Conservation (phyloP, 352 stramenopile species). For the Pythium brachiatum region DNA sequence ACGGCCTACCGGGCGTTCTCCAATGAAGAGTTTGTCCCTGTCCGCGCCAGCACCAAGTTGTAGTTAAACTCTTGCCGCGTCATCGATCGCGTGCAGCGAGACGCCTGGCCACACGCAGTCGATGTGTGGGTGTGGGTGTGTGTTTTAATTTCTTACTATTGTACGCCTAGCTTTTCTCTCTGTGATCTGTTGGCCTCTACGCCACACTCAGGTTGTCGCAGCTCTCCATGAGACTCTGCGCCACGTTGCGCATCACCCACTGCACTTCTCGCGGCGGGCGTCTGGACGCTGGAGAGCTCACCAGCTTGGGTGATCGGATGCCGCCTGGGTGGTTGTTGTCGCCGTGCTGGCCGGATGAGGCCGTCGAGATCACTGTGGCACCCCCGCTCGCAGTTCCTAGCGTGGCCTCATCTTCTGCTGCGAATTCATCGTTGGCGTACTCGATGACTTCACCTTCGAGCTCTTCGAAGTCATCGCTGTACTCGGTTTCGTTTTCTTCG, state of each 20-base stretch:
- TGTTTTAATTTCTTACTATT: conserved; percentile 16
- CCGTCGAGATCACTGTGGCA: neutral
- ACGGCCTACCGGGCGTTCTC: conserved; percentile 20
- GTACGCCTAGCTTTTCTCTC: conserved; percentile 1
- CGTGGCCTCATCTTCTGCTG: conserved; percentile 32
- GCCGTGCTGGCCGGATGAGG: neutral
- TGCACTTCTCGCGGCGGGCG: conserved; percentile 50
- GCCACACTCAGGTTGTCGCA: conserved; percentile 50
- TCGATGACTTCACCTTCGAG: conserved; percentile 75
- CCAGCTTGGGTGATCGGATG: conserved; percentile 18
- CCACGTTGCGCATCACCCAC: conserved; percentile 75
- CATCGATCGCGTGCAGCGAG: neutral
- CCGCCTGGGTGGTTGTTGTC: neutral
- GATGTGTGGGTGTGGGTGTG: neutral
- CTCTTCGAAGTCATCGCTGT: conserved; percentile 85
- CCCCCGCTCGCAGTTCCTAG: neutral
- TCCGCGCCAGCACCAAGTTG: neutral
- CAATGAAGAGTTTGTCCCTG: conserved; percentile 15
- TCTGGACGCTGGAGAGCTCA: conserved; percentile 16
- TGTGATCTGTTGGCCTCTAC: conserved; percentile 76
- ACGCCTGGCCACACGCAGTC: neutral
- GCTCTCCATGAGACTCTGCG: conserved; percentile 64
- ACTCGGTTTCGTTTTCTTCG: conserved; percentile 62
- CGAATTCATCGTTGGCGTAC: conserved; percentile 69
- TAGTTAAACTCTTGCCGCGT: neutral